A percentile compares a stretch with the other conserved stretches of the same genome.
These are phyloP conservation scores for Ormosia semicastrata DNA, from an alignment of 306 rosid species.

Conservation along the genomic window DNA sequence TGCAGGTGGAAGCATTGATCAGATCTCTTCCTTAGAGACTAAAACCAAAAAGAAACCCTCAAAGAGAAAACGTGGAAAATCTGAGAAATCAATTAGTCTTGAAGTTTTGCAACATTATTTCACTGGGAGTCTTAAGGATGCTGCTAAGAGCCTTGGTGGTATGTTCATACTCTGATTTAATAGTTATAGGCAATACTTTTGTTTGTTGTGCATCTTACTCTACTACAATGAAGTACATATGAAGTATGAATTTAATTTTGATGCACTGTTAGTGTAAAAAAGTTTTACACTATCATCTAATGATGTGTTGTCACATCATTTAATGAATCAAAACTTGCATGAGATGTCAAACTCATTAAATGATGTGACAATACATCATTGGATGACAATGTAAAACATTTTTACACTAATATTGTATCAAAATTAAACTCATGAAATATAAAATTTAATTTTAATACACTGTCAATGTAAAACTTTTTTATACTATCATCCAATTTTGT, in stretches of 20 bases:
- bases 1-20: constrained; percentile 35
- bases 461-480: too few relatives aligned
- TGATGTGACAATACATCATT: too few relatives aligned
- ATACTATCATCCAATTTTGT: too few relatives aligned
- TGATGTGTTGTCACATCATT: too few relatives aligned
- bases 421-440: too few relatives aligned
- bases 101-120: constrained; percentile 82
- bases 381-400: too few relatives aligned
- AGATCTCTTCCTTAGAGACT: constrained; percentile 38
- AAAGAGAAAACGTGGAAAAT: constrained; percentile 79
- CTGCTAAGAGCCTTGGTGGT: constrained; percentile 97
- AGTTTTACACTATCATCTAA: too few relatives aligned
- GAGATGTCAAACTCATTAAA: too few relatives aligned
- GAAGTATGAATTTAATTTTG: neutral
- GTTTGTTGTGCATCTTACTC: neutral
- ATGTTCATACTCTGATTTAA: constrained; percentile 18
- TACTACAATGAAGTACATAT: neutral
- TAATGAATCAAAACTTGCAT: too few relatives aligned
- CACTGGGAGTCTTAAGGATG: constrained; percentile 91
- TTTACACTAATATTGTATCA: too few relatives aligned
- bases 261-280: too few relatives aligned
- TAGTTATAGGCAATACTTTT: neutral
- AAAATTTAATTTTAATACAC: too few relatives aligned
- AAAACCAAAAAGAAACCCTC: constrained; percentile 56
- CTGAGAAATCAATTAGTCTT: constrained; percentile 84